phyloP scores from a whole-genome alignment of 106 monocot genomes.

The Agapanthus africanus region DNA sequence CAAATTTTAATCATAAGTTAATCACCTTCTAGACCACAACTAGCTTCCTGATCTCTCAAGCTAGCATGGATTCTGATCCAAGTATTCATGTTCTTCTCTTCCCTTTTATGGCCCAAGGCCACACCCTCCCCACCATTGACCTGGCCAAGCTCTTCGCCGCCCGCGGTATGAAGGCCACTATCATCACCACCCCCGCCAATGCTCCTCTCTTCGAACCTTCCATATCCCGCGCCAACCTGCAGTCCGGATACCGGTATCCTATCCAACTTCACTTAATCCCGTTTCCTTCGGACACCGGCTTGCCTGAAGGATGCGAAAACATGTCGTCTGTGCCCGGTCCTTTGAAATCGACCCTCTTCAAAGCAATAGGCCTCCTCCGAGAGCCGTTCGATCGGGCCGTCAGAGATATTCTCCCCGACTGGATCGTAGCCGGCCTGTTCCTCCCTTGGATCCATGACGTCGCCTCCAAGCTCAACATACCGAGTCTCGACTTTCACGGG shows the following conservation, averaged over 20 bases:
- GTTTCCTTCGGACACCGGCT: slow-evolving; percentile 24
- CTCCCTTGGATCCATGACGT: slow-evolving; percentile 32
- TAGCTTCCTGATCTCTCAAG: too few species aligned
- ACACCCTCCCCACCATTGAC: slow-evolving; percentile 42
- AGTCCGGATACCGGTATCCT: not conserved
- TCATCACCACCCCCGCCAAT: slow-evolving; percentile 39
- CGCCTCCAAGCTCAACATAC: slow-evolving; percentile 19
- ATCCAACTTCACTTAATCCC: slow-evolving; percentile 20
- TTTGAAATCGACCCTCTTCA: not conserved
- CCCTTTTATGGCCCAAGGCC: slow-evolving; percentile 41
- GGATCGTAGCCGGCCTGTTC: slow-evolving; percentile 25
- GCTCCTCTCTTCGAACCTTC: slow-evolving; percentile 12
- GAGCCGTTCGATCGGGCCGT: slow-evolving; percentile 17
- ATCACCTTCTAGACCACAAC: too few species aligned
- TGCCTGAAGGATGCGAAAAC: slow-evolving; percentile 25
- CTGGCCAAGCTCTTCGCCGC: slow-evolving; percentile 34
- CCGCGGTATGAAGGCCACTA: slow-evolving; percentile 22
- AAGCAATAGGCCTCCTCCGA: slow-evolving; percentile 6
- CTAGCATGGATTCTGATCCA: too few species aligned
- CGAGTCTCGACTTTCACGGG: slow-evolving; percentile 33
- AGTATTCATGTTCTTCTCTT: slow-evolving; percentile 36
- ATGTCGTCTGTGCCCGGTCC: not conserved
- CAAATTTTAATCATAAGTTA: too few species aligned
- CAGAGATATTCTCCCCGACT: slow-evolving; percentile 11
- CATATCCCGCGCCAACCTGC: slow-evolving; percentile 4